These are phyloP conservation scores for Lycium barbarum DNA, from an alignment of 257 asterid species.

Conservation along the genomic window DNA sequence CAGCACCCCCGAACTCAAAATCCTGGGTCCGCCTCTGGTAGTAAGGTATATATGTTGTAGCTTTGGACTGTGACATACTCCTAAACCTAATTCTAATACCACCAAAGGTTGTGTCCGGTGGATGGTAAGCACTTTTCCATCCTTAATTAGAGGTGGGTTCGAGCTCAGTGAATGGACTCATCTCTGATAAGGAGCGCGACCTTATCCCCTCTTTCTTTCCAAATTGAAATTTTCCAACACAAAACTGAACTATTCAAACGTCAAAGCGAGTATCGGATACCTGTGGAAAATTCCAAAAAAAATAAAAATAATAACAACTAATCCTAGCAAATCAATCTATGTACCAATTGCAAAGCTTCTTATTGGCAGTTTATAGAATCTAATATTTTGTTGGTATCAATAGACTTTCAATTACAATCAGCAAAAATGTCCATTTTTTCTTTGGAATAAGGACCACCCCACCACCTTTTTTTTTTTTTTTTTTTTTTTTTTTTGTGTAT, in stretches of 20 bases:
- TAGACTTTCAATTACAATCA: slow-evolving; percentile 7
- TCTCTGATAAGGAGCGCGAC: no score
- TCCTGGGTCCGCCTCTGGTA: no score
- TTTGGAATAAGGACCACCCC: slow-evolving; percentile 26
- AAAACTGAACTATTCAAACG: no score
- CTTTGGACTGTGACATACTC: slow-evolving; percentile 20
- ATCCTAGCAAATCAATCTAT: background rate
- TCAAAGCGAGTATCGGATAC: no score
- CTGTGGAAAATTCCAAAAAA: no score
- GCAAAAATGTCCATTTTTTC: slow-evolving; percentile 13
- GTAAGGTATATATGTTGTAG: background rate
- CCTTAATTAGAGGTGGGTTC: background rate
- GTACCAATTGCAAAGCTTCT: slow-evolving; percentile 7
- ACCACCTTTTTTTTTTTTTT: no score
- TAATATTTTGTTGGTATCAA: background rate
- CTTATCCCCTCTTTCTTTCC: no score
- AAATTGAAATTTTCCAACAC: no score
- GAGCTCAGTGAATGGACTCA: background rate
- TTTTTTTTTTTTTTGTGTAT: no score
- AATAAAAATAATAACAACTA: no score
- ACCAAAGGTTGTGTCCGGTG: background rate
- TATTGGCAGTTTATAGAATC: slow-evolving; percentile 14
- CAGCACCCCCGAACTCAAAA: no score
- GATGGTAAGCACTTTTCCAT: background rate
- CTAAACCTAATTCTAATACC: background rate